These are phyloP conservation scores for Aspergillus ellipticus DNA, from an alignment of 495 filamentous ascomycete genomes.

Conservation along the genomic window DNA sequence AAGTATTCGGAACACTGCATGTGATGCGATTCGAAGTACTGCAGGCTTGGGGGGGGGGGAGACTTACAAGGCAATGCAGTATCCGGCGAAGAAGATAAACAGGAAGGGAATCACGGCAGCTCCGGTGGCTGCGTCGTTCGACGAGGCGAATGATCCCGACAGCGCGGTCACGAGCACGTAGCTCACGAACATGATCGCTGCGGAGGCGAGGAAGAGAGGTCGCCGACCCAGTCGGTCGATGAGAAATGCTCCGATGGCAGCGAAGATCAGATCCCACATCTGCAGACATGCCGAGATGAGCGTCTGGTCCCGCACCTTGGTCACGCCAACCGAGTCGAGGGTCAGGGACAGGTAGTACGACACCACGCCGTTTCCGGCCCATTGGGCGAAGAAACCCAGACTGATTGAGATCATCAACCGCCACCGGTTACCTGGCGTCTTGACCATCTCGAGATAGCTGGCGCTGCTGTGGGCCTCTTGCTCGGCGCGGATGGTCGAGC, in stretches of 20 bases:
- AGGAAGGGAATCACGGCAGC: slow-evolving; percentile 57
- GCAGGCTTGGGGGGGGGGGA: neutral
- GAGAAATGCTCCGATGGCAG: slow-evolving; percentile 48
- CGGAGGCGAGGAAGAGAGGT: slow-evolving; percentile 51
- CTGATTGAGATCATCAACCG: slow-evolving; percentile 52
- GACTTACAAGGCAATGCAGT: slow-evolving; percentile 52
- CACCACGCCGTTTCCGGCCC: slow-evolving; percentile 62
- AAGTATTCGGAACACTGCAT: no score
- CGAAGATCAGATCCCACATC: slow-evolving; percentile 45
- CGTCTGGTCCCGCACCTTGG: slow-evolving; percentile 41
- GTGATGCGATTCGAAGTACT: no score
- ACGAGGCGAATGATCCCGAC: slow-evolving; percentile 47
- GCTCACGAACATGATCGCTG: slow-evolving; percentile 51
- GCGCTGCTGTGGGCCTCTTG: slow-evolving; percentile 24
- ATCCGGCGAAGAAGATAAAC: slow-evolving; percentile 55
- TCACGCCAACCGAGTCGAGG: slow-evolving; percentile 53
- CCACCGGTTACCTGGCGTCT: slow-evolving; percentile 64
- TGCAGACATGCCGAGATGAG: slow-evolving; percentile 24
- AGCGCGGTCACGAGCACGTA: slow-evolving; percentile 55
- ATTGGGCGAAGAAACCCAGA: slow-evolving; percentile 65
- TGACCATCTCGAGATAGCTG: slow-evolving; percentile 55
- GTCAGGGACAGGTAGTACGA: slow-evolving; percentile 57
- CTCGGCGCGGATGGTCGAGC: slow-evolving; percentile 21
- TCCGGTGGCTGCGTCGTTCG: slow-evolving; percentile 31
- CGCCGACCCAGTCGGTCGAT: slow-evolving; percentile 57